These are phyloP conservation scores for Rhododendron williamsianum DNA, from an alignment of 148 eudicot species.

Conservation along the genomic window DNA sequence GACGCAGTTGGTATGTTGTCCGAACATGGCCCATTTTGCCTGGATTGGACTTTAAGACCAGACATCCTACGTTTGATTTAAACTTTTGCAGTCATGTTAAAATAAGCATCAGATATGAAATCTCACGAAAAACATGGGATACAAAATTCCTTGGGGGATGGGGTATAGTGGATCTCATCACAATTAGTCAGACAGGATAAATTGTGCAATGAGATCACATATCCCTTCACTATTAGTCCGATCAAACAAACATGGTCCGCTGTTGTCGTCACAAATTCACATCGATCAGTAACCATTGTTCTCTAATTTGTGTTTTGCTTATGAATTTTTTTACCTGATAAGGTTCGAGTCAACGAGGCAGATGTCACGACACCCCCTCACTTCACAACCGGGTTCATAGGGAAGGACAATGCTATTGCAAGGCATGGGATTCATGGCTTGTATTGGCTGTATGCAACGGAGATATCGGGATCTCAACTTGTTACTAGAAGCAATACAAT, in stretches of 20 bases:
- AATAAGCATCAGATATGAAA: background rate
- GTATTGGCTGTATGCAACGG: constrained; percentile 36
- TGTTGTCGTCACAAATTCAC: background rate
- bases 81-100: too few species aligned
- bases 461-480: constrained; percentile 26
- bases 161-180: background rate
- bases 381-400: constrained; percentile 50
- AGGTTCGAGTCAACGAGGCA: constrained; percentile 58
- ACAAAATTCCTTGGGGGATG: too few species aligned
- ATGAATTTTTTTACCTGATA: background rate
- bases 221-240: too few species aligned
- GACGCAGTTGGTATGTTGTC: background rate
- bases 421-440: constrained; percentile 78
- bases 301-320: background rate
- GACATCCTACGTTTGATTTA: too few species aligned
- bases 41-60: too few species aligned
- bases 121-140: too few species aligned
- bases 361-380: constrained; percentile 21
- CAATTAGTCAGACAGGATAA: too few species aligned
- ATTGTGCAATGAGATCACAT: too few species aligned
- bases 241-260: background rate
- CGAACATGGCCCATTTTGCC: background rate
- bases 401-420: constrained; percentile 65
- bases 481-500: constrained; percentile 35
- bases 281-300: background rate